A percentile compares a stretch with the other conserved stretches of the same genome.
These are phyloP conservation scores for Hippophae rhamnoides DNA, from an alignment of 306 rosid species.

Conservation along the genomic window DNA sequence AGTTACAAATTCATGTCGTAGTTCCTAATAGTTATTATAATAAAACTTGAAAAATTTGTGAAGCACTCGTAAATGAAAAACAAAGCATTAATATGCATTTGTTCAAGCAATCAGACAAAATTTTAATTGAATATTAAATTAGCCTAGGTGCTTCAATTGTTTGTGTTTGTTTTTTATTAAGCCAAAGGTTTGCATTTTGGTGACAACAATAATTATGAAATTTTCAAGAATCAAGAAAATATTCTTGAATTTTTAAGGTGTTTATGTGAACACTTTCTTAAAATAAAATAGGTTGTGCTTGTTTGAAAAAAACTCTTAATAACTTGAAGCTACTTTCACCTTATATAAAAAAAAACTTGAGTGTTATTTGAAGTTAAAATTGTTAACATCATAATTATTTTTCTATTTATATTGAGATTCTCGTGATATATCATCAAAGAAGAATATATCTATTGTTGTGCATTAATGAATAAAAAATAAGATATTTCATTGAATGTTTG, in stretches of 20 bases:
- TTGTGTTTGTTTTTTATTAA: slow-evolving; percentile 1
- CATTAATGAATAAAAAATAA: background rate
- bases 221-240: background rate
- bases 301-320: background rate
- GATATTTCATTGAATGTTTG: background rate
- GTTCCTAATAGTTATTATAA: background rate
- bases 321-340: background rate
- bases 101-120: background rate
- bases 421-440: background rate
- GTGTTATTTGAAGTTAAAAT: background rate
- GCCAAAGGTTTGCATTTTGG: background rate
- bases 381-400: background rate
- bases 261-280: background rate
- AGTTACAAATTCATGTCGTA: background rate
- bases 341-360: background rate
- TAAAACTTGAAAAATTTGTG: background rate
- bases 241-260: slow-evolving; percentile 1
- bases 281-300: background rate
- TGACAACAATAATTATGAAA: background rate
- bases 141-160: background rate
- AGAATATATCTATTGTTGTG: background rate
- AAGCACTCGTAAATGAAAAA: slow-evolving; percentile 2
- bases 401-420: background rate
- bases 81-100: background rate
- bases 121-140: background rate